A percentile compares a stretch with the other conserved stretches of the same genome.
Conservation (phyloP, 2,329 filamentous ascomycete species). For the Onygenales sp. region DNA sequence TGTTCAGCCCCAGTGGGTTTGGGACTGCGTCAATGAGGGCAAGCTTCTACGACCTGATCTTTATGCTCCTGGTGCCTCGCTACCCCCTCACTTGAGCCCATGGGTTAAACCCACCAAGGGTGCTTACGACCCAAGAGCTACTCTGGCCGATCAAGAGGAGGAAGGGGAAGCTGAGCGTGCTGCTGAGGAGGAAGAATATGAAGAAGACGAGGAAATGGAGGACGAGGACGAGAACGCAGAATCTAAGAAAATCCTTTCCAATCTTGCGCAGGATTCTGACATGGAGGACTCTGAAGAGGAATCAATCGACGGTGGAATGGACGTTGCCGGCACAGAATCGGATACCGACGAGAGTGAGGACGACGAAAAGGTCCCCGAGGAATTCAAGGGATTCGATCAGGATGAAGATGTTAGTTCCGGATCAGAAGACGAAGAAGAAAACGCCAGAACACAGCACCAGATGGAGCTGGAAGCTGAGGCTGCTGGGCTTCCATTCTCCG, state of each 20-base stretch:
- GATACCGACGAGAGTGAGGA: constrained; percentile 39
- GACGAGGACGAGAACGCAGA: constrained; percentile 29
- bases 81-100: constrained; percentile 90
- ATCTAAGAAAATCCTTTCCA: constrained; percentile 26
- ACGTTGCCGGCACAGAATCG: constrained; percentile 38
- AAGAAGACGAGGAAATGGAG: constrained; percentile 35
- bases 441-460: constrained; percentile 63
- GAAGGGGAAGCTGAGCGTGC: constrained; percentile 73
- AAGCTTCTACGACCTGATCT: constrained; percentile 77
- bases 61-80: constrained; percentile 78
- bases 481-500: constrained; percentile 49
- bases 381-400: constrained; percentile 44
- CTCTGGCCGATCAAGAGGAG: constrained; percentile 77
- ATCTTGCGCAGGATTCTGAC: constrained; percentile 20
- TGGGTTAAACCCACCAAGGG: constrained; percentile 84
- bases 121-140: constrained; percentile 81
- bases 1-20: constrained; percentile 95
- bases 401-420: constrained; percentile 41
- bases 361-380: constrained; percentile 37
- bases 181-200: constrained; percentile 48
- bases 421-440: constrained; percentile 51
- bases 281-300: constrained; percentile 34
- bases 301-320: constrained; percentile 40
- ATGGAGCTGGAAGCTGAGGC: constrained; percentile 89
- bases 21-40: constrained; percentile 91